These are phyloP conservation scores for Flueggea neowawraea DNA, from an alignment of 441 rosid genomes.

Conservation along the genomic window DNA sequence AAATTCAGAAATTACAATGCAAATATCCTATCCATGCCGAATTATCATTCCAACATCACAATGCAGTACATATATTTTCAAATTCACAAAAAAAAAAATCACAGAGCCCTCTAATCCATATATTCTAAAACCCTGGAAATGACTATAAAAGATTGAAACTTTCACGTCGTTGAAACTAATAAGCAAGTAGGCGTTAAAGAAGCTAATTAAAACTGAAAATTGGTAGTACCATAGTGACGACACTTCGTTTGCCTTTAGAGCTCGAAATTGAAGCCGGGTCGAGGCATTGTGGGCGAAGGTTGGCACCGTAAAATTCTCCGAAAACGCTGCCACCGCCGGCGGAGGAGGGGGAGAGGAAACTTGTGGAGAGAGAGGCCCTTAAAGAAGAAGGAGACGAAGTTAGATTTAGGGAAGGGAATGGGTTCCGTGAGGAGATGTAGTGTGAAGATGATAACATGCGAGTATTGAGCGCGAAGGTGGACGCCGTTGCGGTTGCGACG, in stretches of 20 bases:
- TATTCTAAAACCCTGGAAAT: too few relatives aligned
- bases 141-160: too few relatives aligned
- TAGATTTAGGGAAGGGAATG: slow-evolving; percentile 16
- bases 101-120: too few relatives aligned
- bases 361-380: slow-evolving; percentile 47
- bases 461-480: slow-evolving; percentile 41
- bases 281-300: slow-evolving; percentile 46
- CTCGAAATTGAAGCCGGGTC: slow-evolving; percentile 41
- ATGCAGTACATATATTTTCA: too few relatives aligned
- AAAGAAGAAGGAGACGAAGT: slow-evolving; percentile 22
- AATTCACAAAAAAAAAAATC: too few relatives aligned
- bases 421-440: slow-evolving; percentile 19
- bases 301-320: slow-evolving; percentile 50
- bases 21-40: too few relatives aligned
- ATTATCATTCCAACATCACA: too few relatives aligned
- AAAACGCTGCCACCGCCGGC: slow-evolving; percentile 35
- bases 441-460: slow-evolving; percentile 31
- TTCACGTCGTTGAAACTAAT: not conserved
- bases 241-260: slow-evolving; percentile 61
- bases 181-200: not conserved
- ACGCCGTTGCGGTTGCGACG: slow-evolving; percentile 48
- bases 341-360: slow-evolving; percentile 35
- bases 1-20: not conserved
- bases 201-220: not conserved
- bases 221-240: slow-evolving; percentile 57